Percentiles rank a stretch among this genome's conserved stretches.
phyloP scores from a whole-genome alignment of 2,329 filamentous ascomycete genomes.

The Diplodia sapinea region DNA sequence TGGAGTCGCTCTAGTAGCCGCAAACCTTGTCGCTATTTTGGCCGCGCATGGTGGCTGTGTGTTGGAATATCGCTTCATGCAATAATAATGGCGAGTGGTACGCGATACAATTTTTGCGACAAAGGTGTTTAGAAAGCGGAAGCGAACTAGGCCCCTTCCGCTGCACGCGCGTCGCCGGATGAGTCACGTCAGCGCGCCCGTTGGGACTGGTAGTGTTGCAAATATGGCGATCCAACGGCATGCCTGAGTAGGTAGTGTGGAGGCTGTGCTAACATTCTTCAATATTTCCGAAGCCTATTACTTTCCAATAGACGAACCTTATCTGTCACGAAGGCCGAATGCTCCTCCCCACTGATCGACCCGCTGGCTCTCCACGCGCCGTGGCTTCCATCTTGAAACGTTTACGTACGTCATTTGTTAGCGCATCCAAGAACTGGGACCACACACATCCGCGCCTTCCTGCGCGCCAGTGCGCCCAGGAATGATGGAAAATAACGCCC shows the following conservation, averaged over 20 bases:
- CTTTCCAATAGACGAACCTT: constrained; percentile 10
- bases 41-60: constrained; percentile 17
- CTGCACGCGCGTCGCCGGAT: background rate
- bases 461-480: background rate
- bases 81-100: background rate
- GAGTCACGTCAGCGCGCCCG: background rate
- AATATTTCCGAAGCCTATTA: background rate
- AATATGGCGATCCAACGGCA: background rate
- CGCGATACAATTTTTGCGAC: background rate
- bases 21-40: constrained; percentile 18
- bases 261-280: background rate
- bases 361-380: background rate
- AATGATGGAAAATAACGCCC: background rate
- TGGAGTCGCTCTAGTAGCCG: background rate
- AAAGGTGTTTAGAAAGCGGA: background rate
- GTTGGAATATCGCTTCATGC: constrained; percentile 16
- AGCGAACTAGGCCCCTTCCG: background rate
- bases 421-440: background rate
- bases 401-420: constrained; percentile 19
- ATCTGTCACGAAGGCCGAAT: background rate
- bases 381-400: constrained; percentile 18
- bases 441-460: background rate
- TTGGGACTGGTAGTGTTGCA: background rate
- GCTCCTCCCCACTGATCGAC: constrained; percentile 4
- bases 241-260: background rate